phyloP scores from a whole-genome alignment of 768 basidiomycete species.

The Suillus spraguei region DNA sequence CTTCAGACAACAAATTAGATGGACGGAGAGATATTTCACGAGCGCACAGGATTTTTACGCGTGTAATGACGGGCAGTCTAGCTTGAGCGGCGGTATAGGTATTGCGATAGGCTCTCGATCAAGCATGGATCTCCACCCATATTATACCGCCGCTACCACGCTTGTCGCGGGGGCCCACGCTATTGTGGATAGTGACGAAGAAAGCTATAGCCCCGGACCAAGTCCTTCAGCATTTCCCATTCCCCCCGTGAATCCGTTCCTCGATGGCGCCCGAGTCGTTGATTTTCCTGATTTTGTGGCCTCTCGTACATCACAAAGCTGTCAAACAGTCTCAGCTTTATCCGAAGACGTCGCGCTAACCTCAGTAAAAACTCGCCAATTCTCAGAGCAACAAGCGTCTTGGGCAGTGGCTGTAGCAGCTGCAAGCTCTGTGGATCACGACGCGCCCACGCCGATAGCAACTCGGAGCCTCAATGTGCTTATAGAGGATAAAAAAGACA shows the following conservation, averaged over 20 bases:
- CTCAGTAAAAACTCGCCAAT: background rate
- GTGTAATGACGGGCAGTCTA: background rate
- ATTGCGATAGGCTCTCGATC: slow-evolving; percentile 13
- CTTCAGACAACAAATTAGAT: background rate
- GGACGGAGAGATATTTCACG: background rate
- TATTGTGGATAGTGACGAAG: slow-evolving; percentile 9
- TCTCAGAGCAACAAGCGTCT: slow-evolving; percentile 7
- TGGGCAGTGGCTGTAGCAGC: slow-evolving; percentile 11
- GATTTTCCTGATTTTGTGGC: background rate
- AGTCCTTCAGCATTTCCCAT: slow-evolving; percentile 11
- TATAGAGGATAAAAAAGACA: background rate
- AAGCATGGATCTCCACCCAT: slow-evolving; percentile 11
- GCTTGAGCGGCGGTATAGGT: slow-evolving; percentile 1
- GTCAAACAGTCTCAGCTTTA: background rate
- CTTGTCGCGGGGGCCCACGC: background rate
- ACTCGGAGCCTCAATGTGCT: background rate
- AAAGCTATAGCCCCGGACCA: background rate
- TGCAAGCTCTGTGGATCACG: slow-evolving; percentile 7
- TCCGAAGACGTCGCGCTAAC: background rate
- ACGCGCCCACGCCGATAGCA: background rate
- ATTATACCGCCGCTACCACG: slow-evolving; percentile 5
- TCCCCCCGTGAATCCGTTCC: slow-evolving; percentile 11
- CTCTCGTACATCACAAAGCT: background rate
- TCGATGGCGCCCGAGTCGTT: background rate
- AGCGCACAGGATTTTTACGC: slow-evolving; percentile 4